Evolutionary conservation across 495 filamentous ascomycete genomes (phyloP).

Genomic region (Venustampulla echinocandica): DNA sequence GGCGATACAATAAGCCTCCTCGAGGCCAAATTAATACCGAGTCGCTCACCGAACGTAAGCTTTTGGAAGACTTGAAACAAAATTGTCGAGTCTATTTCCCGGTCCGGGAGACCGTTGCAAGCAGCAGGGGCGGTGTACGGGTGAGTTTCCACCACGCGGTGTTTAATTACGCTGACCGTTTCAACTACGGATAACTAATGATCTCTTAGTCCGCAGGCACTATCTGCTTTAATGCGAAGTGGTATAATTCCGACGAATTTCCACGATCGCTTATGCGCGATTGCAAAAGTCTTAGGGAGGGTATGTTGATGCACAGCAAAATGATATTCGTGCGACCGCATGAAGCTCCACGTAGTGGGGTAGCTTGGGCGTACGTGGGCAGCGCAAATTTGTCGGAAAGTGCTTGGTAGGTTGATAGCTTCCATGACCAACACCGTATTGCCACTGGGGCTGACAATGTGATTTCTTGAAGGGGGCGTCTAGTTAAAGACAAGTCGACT

Average conservation of each 20-base stretch:
- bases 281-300: slow-evolving; percentile 54
- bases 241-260: slow-evolving; percentile 58
- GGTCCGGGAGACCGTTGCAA: slow-evolving; percentile 57
- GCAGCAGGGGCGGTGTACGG: slow-evolving; percentile 48
- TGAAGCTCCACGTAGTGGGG: not conserved
- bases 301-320: slow-evolving; percentile 86
- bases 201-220: slow-evolving; percentile 50
- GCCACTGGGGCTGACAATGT: not conserved
- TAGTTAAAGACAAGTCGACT: slow-evolving; percentile 55
- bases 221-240: slow-evolving; percentile 63
- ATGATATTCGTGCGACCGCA: slow-evolving; percentile 57
- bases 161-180: not conserved
- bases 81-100: slow-evolving; percentile 77
- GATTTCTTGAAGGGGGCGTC: slow-evolving; percentile 48
- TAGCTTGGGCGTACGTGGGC: slow-evolving; percentile 77
- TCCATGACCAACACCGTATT: not conserved
- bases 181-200: slow-evolving; percentile 1
- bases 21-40: slow-evolving; percentile 26
- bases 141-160: slow-evolving; percentile 23
- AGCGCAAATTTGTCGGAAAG: slow-evolving; percentile 88
- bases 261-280: slow-evolving; percentile 65
- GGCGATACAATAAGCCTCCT: slow-evolving; percentile 28
- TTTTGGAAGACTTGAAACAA: slow-evolving; percentile 34
- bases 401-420: slow-evolving; percentile 65
- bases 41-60: slow-evolving; percentile 23